Base-by-base conservation (phyloP, 2,329 filamentous ascomycete species). In the Cryoendolithus antarcticus region DNA sequence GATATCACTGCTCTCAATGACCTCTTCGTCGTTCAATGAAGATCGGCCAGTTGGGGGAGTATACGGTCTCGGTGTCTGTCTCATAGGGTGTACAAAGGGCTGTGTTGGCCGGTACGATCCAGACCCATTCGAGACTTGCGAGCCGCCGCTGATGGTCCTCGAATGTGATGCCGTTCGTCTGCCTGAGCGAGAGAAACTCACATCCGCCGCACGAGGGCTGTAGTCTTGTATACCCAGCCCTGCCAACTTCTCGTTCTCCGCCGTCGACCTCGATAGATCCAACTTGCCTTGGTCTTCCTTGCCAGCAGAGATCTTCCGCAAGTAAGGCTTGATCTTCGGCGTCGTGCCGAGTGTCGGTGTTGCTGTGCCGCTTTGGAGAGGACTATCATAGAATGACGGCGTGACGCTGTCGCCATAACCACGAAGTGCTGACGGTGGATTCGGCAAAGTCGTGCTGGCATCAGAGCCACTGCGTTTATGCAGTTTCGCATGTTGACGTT, bases 201-300 rank as follows among this genome's bases (percentile, higher is more conserved):
- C 61, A 46, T 70, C 62, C 12, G 60, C 58, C 8, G 60, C 63
- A 19, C 52, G 53, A 19, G 54, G 48, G 31, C 55, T 53, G 42
- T 64, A 64, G 27, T 72, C 69, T 46, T 66, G 64, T 34, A 76
- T 75, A 11, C 71, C 72, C 37, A 77, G 54, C 7, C 71, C 72
- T 6, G 65, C 58, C 13, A 67, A 48, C 27, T 58, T 50, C 41
- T 74, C 70, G 44, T 74, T 71, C 46, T 77, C 72, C 9, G 66
- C 63, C 4, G 66, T 65, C 3, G 72, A 67, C 27, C 70, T 67
- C 27, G 70, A 72, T 15, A 75, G 58, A 50, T 77, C 72, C 39
- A 75, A 64, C 34, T 49, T 48, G 19, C 57, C 57, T 40, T 57
- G 54, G 12, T 66, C 64, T 15, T 63, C 60, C 47, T 70, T 69